Evolutionary conservation across 2,329 filamentous ascomycete species (phyloP), one percentile per base, ranked within the genome.

Genomic region (Diaporthe sp.): DNA sequence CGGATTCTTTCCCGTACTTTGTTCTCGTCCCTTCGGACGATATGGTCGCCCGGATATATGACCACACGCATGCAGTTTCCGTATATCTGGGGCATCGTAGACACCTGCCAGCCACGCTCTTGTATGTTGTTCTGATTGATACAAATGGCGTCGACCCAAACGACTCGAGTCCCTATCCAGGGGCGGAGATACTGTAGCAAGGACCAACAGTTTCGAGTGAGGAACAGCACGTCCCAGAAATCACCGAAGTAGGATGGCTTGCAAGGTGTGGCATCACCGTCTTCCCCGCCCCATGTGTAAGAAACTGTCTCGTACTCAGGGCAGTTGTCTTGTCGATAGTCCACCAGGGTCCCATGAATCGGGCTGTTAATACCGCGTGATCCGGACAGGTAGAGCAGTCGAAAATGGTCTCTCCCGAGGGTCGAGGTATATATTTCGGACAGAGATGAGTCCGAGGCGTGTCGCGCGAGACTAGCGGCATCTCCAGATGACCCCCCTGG

Each of bases 121-220:
- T 15, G 12, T 1, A 28, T 10, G 13, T 42, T 42, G 10, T 61
- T 10, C 58, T 61, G 58, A 13, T 61, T 61, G 58, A 61, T 42
- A 3, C 58, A 61, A 6, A 61, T 25, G 37, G 58, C 58, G n/a
- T 61, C 58, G 12, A 61, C 58, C 58, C 58, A 61, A 25, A 61
- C 58, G 6, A 17, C 3, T 25, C 58, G 58, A 42, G 22, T 61
- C 0, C 34, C 58, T 12, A 25, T 42, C 1, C 8, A 6, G 3
- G 37, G 31, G 6, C 58, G 58, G 12, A 61, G 58, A 13, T 61
- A 61, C 13, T 25, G 37, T 6, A 61, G 2, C 13, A 61, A n/a
- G 19, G 58, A 61, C 58, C 12, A 61, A 4, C 58, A 61, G n/a
- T 61, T 61, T 2, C n/a, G 34, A 25, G 58, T 61, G 37, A 61